A percentile compares a stretch with the other conserved stretches of the same genome.
phyloP scores from a whole-genome alignment of 2,329 filamentous ascomycete species.

The Hypoxylon sp. region DNA sequence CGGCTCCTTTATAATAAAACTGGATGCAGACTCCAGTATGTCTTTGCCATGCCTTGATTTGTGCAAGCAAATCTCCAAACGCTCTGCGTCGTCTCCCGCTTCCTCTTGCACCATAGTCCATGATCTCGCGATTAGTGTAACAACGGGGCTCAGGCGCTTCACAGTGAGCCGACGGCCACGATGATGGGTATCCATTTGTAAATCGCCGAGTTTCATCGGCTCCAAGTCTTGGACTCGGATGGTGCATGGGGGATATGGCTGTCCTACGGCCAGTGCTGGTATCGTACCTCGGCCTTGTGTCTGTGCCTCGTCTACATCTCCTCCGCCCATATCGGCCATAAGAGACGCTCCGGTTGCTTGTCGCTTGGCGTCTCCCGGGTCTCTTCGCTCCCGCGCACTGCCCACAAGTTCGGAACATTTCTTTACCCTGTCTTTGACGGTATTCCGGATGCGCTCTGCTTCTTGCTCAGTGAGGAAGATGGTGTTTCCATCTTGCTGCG shows the following conservation, averaged over 20 bases:
- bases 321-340: constrained; percentile 46
- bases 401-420: constrained; percentile 39
- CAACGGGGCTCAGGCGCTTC: constrained; percentile 43
- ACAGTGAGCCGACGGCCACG: constrained; percentile 41
- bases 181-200: constrained; percentile 46
- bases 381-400: constrained; percentile 31
- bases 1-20: constrained; percentile 58
- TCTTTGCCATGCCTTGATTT: constrained; percentile 47
- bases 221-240: constrained; percentile 31
- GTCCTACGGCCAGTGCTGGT: constrained; percentile 43
- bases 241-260: constrained; percentile 41
- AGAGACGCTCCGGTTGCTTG: constrained; percentile 45
- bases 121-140: constrained; percentile 37
- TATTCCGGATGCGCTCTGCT: constrained; percentile 42
- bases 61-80: constrained; percentile 48
- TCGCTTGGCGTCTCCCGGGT: constrained; percentile 34
- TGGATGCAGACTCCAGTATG: constrained; percentile 45
- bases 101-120: constrained; percentile 47
- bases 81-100: constrained; percentile 41
- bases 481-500: constrained; percentile 35
- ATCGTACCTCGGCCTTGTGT: constrained; percentile 37
- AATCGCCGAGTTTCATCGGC: constrained; percentile 40
- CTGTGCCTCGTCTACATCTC: constrained; percentile 27
- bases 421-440: constrained; percentile 33
- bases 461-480: constrained; percentile 48